phyloP scores from a whole-genome alignment of 2,329 filamentous ascomycete species.

The Cadophora gregata region DNA sequence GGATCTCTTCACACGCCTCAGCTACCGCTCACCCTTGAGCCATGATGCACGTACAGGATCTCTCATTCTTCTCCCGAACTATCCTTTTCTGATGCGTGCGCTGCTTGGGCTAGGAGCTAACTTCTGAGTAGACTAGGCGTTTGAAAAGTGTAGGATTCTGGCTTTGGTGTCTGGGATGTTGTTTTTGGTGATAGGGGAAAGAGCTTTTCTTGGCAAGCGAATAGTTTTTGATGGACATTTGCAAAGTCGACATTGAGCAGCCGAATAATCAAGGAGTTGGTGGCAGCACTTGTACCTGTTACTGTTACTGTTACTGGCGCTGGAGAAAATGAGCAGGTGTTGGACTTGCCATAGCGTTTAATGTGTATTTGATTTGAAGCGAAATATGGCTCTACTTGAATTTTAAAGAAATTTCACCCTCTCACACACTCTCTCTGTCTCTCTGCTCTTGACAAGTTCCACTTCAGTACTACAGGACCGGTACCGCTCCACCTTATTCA shows the following conservation, averaged over 20 bases:
- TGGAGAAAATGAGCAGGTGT: background rate
- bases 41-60: slow-evolving; percentile 9
- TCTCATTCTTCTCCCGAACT: background rate
- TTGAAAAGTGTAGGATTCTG: background rate
- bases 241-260: background rate
- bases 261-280: background rate
- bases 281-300: background rate
- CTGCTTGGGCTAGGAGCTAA: background rate
- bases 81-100: background rate
- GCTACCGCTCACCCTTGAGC: background rate
- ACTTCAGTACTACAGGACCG: background rate
- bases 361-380: slow-evolving; percentile 2
- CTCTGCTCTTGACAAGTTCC: background rate
- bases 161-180: background rate
- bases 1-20: background rate
- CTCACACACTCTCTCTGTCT: too few species aligned
- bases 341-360: background rate
- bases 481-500: background rate
- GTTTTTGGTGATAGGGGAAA: background rate
- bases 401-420: background rate
- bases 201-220: background rate
- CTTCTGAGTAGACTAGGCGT: background rate
- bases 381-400: background rate
- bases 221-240: background rate
- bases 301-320: background rate